phyloP scores from a whole-genome alignment of 1,139 yeast genomes.

The Pichia sp. region DNA sequence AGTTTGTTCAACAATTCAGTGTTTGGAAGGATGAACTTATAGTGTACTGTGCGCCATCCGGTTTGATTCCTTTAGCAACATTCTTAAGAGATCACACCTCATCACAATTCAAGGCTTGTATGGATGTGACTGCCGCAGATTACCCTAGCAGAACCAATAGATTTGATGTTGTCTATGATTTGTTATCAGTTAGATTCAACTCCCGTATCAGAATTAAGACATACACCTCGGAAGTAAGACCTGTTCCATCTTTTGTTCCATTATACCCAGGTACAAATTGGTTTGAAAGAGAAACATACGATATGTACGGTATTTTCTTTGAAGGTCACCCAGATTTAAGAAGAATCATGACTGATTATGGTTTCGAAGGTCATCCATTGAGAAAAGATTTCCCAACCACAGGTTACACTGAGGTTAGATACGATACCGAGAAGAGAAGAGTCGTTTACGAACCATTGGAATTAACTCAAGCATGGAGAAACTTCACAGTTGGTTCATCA shows the following conservation, averaged over 20 bases:
- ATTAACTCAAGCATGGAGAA: conserved; percentile 87
- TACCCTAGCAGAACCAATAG: conserved; percentile 81
- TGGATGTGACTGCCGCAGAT: conserved; percentile 85
- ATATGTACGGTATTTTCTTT: conserved; percentile 79
- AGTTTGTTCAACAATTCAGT: conserved; percentile 75
- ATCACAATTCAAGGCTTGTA: conserved; percentile 70
- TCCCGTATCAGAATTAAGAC: conserved; percentile 88
- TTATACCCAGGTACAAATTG: conserved; percentile 80
- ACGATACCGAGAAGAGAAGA: conserved; percentile 87
- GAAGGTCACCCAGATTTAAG: conserved; percentile 88
- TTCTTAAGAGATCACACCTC: conserved; percentile 77
- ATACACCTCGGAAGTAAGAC: conserved; percentile 75
- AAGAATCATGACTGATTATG: conserved; percentile 88
- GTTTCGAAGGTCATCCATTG: conserved; percentile 88
- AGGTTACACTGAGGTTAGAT: conserved; percentile 85
- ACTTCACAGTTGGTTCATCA: conserved; percentile 81
- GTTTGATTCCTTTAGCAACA: conserved; percentile 62
- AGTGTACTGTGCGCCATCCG: conserved; percentile 71
- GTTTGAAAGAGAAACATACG: conserved; percentile 88
- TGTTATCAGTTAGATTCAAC: conserved; percentile 77
- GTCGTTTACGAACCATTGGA: conserved; percentile 87
- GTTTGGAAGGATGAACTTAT: conserved; percentile 91
- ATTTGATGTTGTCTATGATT: conserved; percentile 82
- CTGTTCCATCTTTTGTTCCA: conserved; percentile 74
- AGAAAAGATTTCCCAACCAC: conserved; percentile 92